Percentiles rank a stretch among this genome's conserved stretches.
phyloP scores from a whole-genome alignment of 2,329 filamentous ascomycete genomes.

The Epichloe gansuensis region DNA sequence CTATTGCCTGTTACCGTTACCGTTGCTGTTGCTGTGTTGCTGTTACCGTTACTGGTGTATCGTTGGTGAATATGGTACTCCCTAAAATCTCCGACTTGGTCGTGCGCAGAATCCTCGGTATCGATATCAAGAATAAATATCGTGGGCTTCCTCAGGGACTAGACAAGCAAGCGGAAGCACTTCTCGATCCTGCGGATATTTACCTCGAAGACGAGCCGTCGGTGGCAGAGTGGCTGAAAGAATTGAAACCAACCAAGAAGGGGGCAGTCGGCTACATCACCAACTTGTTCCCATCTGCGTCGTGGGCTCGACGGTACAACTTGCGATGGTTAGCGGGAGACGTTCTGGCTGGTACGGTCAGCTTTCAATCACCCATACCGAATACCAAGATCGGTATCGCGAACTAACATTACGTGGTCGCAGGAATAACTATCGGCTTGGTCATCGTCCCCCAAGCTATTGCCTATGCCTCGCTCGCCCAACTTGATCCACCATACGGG shows the following conservation, averaged over 20 bases:
- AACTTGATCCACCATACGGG: conserved; percentile 55
- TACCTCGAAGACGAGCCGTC: conserved; percentile 55
- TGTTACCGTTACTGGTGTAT: too few relatives aligned
- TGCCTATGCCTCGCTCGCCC: conserved; percentile 64
- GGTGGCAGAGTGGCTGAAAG: conserved; percentile 45
- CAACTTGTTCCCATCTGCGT: conserved; percentile 48
- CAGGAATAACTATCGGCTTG: conserved; percentile 38
- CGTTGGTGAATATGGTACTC: neutral
- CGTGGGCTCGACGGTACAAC: conserved; percentile 62
- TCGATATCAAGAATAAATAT: conserved; percentile 18
- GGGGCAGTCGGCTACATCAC: conserved; percentile 38
- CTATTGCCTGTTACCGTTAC: too few relatives aligned
- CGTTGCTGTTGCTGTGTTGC: too few relatives aligned
- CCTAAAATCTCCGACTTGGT: conserved; percentile 10
- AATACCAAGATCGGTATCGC: too few relatives aligned
- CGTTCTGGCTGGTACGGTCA: conserved; percentile 50
- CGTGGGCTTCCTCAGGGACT: conserved; percentile 14
- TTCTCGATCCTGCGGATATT: conserved; percentile 15
- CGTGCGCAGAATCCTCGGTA: conserved; percentile 17
- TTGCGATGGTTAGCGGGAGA: conserved; percentile 60
- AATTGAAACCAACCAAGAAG: conserved; percentile 35
- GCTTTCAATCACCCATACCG: too few relatives aligned
- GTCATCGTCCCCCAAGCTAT: conserved; percentile 71
- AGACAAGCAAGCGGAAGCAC: conserved; percentile 12
- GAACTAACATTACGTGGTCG: neutral